Percentiles rank a stretch among this genome's conserved stretches.
phyloP scores from a whole-genome alignment of 2,329 filamentous ascomycete genomes.

The Trichoderma koningiopsis region DNA sequence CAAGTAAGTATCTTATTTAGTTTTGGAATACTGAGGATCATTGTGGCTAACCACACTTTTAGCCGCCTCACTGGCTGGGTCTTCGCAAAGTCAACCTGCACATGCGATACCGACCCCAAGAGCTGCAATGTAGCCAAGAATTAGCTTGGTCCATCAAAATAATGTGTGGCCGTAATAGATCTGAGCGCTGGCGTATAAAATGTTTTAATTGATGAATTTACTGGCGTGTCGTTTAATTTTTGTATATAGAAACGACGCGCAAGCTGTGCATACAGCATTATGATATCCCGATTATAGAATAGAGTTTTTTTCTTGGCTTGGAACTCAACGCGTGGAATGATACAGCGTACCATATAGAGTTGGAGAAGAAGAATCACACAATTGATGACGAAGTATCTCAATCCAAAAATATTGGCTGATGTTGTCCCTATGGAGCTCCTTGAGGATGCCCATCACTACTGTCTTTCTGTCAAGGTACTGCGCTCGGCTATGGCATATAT shows the following conservation, averaged over 20 bases:
- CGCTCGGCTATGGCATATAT: background rate
- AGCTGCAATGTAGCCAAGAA: constrained; percentile 1
- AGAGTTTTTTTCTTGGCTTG: background rate
- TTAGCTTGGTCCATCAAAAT: background rate
- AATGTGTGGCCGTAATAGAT: background rate
- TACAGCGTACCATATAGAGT: background rate
- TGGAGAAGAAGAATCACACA: background rate
- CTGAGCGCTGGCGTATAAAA: constrained; percentile 3
- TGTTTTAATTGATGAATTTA: background rate
- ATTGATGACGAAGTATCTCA: no score
- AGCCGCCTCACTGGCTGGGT: constrained; percentile 33
- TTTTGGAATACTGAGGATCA: background rate
- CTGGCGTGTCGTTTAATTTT: background rate
- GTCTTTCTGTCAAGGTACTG: background rate
- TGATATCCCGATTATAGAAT: background rate
- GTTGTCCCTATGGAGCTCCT: background rate
- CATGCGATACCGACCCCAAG: constrained; percentile 29
- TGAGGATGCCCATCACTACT: background rate
- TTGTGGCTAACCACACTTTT: background rate
- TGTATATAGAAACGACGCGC: background rate
- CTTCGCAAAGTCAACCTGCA: constrained; percentile 29
- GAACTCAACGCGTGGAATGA: background rate
- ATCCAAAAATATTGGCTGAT: background rate
- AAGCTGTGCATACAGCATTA: background rate
- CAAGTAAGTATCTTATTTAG: constrained; percentile 20